A percentile compares a stretch with the other conserved stretches of the same genome.
Conservation (phyloP, 257 asterid genomes). For the Eustoma russellianum region DNA sequence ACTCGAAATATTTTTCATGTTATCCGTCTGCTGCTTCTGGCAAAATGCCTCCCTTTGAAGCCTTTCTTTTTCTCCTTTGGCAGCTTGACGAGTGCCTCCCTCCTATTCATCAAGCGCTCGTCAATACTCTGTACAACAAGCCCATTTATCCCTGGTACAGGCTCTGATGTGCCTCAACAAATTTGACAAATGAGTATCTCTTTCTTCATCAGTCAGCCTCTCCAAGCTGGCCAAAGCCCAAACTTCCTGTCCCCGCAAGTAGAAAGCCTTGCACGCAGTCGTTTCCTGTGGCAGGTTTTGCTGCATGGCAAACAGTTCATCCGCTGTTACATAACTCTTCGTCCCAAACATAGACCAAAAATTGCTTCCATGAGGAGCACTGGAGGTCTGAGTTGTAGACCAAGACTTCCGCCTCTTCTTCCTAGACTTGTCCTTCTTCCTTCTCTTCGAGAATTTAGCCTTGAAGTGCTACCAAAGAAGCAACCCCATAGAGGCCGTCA, state of each 20-base stretch:
- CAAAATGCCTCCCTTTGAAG: conserved; percentile 46
- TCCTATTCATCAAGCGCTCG: conserved; percentile 67
- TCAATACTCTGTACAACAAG: conserved; percentile 71
- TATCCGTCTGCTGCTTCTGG: conserved; percentile 59
- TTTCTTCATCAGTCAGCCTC: conserved; percentile 75
- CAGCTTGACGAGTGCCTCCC: conserved; percentile 71
- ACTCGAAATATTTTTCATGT: conserved; percentile 45
- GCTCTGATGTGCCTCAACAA: conserved; percentile 70
- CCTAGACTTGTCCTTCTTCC: conserved; percentile 31
- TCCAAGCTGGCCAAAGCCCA: conserved; percentile 74
- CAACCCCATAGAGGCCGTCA: conserved; percentile 34
- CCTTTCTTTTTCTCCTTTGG: conserved; percentile 67
- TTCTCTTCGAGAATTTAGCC: conserved; percentile 40
- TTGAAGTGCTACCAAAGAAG: conserved; percentile 60
- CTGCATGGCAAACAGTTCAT: conserved; percentile 62
- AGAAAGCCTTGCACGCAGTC: conserved; percentile 64
- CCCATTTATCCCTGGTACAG: conserved; percentile 62
- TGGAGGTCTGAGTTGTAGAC: conserved; percentile 76
- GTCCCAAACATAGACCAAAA: conserved; percentile 32
- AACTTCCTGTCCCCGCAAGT: conserved; percentile 94
- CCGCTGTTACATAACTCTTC: conserved; percentile 49
- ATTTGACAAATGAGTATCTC: conserved; percentile 77
- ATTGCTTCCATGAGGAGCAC: conserved; percentile 52
- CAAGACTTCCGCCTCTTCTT: conserved; percentile 30
- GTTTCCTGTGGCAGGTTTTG: conserved; percentile 60